Evolutionary conservation across 176 grass and related monocot species (phyloP).

Genomic region (Rhynchospora pubera): DNA sequence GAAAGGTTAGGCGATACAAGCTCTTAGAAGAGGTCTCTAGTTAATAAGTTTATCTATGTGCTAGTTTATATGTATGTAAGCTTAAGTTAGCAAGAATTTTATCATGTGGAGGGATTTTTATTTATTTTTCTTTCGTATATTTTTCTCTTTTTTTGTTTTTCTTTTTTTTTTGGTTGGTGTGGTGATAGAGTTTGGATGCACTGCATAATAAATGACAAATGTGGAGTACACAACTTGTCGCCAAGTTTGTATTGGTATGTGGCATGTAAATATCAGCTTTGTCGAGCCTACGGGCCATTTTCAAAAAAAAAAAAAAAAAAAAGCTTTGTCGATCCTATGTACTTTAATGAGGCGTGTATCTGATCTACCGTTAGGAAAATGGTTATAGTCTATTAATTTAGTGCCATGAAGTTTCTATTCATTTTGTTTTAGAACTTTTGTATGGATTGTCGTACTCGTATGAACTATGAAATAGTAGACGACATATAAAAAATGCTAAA

Average conservation of each 20-base stretch:
- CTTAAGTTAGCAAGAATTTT: not conserved
- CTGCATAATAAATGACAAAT: not conserved
- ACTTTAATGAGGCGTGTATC: not conserved
- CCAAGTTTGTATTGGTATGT: not conserved
- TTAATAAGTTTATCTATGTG: not conserved
- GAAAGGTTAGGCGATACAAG: slow-evolving; percentile 75
- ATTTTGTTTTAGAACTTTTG: not conserved
- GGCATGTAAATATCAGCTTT: not conserved
- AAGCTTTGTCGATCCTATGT: not conserved
- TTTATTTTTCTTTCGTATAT: not conserved
- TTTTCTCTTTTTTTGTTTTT: not conserved
- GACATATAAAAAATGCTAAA: not conserved
- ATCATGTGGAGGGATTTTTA: not conserved
- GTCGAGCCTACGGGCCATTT: too few relatives aligned
- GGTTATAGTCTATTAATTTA: not conserved
- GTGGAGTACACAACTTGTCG: not conserved
- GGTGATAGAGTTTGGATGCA: not conserved
- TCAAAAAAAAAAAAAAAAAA: too few relatives aligned
- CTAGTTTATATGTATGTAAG: not conserved
- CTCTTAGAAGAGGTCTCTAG: slow-evolving; percentile 87
- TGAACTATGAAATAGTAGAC: not conserved
- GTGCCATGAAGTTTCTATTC: not conserved
- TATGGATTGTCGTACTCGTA: not conserved
- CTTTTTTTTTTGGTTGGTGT: slow-evolving; percentile 1
- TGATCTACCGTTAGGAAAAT: not conserved